phyloP scores from a whole-genome alignment of 805 yeast genomes.

The Metschnikowia cerradonensis region DNA sequence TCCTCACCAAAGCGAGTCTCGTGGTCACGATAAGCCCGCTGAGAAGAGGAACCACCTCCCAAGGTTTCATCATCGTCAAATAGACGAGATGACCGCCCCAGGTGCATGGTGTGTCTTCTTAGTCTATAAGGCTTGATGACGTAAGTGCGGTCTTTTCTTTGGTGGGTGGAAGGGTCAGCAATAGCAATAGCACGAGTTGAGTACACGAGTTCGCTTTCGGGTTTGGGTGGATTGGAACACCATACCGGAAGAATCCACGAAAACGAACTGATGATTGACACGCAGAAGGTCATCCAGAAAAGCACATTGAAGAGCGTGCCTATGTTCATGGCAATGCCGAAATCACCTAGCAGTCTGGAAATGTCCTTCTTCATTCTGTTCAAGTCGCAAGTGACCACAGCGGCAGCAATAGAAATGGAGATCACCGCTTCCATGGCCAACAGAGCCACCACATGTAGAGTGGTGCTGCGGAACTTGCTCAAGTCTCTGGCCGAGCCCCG shows the following conservation, averaged over 20 bases:
- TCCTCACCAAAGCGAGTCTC: not conserved
- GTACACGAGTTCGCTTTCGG: slow-evolving; percentile 17
- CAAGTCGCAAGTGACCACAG: slow-evolving; percentile 27
- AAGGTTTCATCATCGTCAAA: slow-evolving; percentile 14
- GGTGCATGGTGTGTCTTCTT: not conserved
- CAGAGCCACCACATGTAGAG: slow-evolving; percentile 35
- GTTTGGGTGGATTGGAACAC: slow-evolving; percentile 49
- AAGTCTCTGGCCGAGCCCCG: slow-evolving; percentile 34
- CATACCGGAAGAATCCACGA: slow-evolving; percentile 39
- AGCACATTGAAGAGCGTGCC: slow-evolving; percentile 42
- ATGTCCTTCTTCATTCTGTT: slow-evolving; percentile 17
- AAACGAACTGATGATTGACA: slow-evolving; percentile 23
- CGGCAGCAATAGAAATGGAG: slow-evolving; percentile 27
- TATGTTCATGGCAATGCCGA: slow-evolving; percentile 42
- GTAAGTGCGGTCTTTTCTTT: not conserved
- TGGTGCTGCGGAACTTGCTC: slow-evolving; percentile 24
- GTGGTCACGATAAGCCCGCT: not conserved
- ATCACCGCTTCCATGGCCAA: slow-evolving; percentile 32
- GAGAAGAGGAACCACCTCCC: slow-evolving; percentile 15
- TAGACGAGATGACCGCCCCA: slow-evolving; percentile 6
- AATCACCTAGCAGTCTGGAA: slow-evolving; percentile 30
- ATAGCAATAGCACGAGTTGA: not conserved
- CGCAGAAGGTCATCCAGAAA: slow-evolving; percentile 34
- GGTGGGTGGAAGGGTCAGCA: not conserved
- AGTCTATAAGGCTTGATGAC: slow-evolving; percentile 6